These are phyloP conservation scores for Syzygium oleosum DNA, from an alignment of 345 rosid genomes.

Conservation along the genomic window DNA sequence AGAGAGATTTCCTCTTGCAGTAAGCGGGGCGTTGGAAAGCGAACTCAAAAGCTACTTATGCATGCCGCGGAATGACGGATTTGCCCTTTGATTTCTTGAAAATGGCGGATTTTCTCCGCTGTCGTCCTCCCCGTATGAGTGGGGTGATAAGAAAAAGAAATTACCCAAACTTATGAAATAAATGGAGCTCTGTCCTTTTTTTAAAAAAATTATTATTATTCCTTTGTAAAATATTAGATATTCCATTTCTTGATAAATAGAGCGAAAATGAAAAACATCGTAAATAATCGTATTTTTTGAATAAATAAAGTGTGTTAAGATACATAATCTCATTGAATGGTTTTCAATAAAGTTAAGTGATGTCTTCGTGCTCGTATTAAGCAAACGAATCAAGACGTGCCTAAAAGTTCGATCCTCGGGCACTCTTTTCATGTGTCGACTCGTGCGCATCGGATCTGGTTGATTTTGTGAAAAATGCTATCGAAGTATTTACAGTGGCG, in stretches of 20 bases:
- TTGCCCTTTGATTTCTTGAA: slow-evolving; percentile 6
- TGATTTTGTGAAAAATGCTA: background rate
- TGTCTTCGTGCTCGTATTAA: background rate
- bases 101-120: slow-evolving; percentile 25
- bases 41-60: slow-evolving; percentile 20
- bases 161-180: background rate
- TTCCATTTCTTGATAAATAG: background rate
- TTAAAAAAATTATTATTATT: background rate
- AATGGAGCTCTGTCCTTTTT: background rate
- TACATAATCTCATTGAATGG: background rate
- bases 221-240: background rate
- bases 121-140: background rate
- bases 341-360: background rate
- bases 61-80: slow-evolving; percentile 1
- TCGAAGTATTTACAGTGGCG: background rate
- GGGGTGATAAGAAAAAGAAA: background rate
- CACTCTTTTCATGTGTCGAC: background rate
- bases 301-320: background rate
- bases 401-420: background rate
- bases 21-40: slow-evolving; percentile 13
- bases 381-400: background rate
- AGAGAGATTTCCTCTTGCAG: background rate
- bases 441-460: background rate
- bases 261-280: background rate
- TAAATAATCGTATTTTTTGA: background rate